A percentile compares a stretch with the other conserved stretches of the same genome.
Evolutionary conservation across 345 rosid genomes (phyloP).

Genomic region (Lumnitzera racemosa): DNA sequence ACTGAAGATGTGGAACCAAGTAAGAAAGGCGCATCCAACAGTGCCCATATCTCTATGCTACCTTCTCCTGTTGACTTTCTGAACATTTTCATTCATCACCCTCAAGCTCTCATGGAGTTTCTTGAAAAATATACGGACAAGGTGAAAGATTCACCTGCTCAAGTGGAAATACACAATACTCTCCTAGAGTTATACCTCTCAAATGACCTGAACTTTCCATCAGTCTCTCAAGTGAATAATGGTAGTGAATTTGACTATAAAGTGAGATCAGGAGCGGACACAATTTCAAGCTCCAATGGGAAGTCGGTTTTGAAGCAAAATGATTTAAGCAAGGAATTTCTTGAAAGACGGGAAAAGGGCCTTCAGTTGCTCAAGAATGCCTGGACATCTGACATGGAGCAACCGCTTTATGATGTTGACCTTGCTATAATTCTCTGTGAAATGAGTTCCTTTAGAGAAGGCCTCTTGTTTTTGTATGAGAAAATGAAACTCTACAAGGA

Average conservation of each 20-base stretch:
- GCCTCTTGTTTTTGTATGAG: slow-evolving; percentile 83
- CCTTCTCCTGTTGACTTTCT: slow-evolving; percentile 98
- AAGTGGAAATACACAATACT: slow-evolving; percentile 89
- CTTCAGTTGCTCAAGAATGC: slow-evolving; percentile 27
- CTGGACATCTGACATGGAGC: slow-evolving; percentile 53
- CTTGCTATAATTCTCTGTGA: slow-evolving; percentile 95
- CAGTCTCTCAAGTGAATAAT: slow-evolving; percentile 38
- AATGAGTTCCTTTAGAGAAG: slow-evolving; percentile 84
- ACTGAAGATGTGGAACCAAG: slow-evolving; percentile 58
- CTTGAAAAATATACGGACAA: slow-evolving; percentile 71
- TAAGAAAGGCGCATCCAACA: slow-evolving; percentile 52
- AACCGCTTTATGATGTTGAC: slow-evolving; percentile 92
- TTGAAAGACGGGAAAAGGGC: slow-evolving; percentile 70
- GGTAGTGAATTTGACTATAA: slow-evolving; percentile 36
- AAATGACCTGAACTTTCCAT: slow-evolving; percentile 81
- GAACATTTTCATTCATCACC: slow-evolving; percentile 81
- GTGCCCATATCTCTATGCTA: slow-evolving; percentile 67
- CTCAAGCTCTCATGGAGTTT: slow-evolving; percentile 77
- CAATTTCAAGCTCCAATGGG: slow-evolving; percentile 30
- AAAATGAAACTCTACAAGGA: slow-evolving; percentile 95
- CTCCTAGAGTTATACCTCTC: slow-evolving; percentile 89
- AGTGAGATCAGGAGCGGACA: slow-evolving; percentile 32
- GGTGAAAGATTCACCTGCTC: slow-evolving; percentile 98
- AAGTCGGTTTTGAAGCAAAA: slow-evolving; percentile 28
- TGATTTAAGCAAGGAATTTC: slow-evolving; percentile 26